Percentiles rank a stretch among this genome's conserved stretches.
Conservation (phyloP, 176 grass and related monocot genomes). For the Paspalum notatum region DNA sequence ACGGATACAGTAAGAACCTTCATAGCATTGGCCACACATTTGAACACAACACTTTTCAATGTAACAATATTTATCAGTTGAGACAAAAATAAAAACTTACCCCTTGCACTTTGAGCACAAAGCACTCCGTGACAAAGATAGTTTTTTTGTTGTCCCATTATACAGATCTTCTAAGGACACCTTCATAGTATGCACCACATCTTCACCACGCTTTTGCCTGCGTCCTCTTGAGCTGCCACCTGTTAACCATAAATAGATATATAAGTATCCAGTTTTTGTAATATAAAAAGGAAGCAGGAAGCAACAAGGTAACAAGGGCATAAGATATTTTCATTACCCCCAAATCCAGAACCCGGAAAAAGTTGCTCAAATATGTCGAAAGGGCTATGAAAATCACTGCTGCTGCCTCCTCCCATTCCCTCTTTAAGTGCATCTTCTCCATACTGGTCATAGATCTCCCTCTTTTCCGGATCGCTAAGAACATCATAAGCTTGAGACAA, state of each 20-base stretch:
- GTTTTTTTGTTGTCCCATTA: slow-evolving; percentile 82
- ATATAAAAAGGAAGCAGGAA: neutral
- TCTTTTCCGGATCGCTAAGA: slow-evolving; percentile 91
- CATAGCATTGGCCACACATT: slow-evolving; percentile 4
- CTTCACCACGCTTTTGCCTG: slow-evolving; percentile 81
- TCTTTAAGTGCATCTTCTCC: slow-evolving; percentile 98
- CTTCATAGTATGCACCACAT: slow-evolving; percentile 81
- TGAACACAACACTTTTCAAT: neutral
- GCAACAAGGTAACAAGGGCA: neutral
- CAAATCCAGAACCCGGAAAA: slow-evolving; percentile 68
- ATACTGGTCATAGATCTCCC: slow-evolving; percentile 89
- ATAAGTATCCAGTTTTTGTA: neutral
- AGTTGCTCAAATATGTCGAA: slow-evolving; percentile 96
- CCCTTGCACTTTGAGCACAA: slow-evolving; percentile 91
- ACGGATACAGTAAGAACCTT: neutral
- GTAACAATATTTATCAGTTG: neutral
- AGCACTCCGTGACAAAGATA: slow-evolving; percentile 76
- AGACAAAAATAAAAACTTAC: slow-evolving; percentile 46
- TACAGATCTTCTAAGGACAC: slow-evolving; percentile 93
- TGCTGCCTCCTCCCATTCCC: slow-evolving; percentile 81
- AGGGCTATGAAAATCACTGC: slow-evolving; percentile 68
- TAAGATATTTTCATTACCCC: slow-evolving; percentile 45
- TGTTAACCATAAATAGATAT: slow-evolving; percentile 42
- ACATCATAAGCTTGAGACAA: slow-evolving; percentile 93
- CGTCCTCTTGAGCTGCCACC: slow-evolving; percentile 81